Percentiles rank a stretch among this genome's conserved stretches.
Conservation (phyloP, 2,329 filamentous ascomycete species). For the Colletotrichum simmondsii region DNA sequence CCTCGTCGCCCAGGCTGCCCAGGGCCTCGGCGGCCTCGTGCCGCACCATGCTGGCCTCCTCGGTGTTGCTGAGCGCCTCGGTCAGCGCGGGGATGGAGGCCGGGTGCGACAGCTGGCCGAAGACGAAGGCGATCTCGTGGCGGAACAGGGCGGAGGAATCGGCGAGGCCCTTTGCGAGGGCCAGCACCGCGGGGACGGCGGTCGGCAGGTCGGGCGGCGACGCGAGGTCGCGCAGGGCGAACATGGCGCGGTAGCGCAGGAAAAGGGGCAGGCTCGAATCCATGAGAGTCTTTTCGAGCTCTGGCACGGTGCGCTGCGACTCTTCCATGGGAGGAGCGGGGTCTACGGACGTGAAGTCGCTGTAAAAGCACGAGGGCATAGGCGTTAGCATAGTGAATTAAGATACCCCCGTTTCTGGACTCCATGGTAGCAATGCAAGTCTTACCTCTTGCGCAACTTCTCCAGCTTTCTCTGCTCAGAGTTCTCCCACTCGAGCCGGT, state of each 20-base stretch:
- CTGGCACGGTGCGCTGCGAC: constrained; percentile 74
- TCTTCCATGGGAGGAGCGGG: constrained; percentile 90
- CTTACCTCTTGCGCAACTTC: constrained; percentile 83
- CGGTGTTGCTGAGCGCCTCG: constrained; percentile 78
- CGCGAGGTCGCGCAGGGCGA: constrained; percentile 92
- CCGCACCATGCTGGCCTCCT: constrained; percentile 95
- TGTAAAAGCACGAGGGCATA: constrained; percentile 51
- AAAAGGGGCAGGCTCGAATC: constrained; percentile 85
- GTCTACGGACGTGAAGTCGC: constrained; percentile 95
- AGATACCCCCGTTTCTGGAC: neutral
- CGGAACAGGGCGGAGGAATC: constrained; percentile 94
- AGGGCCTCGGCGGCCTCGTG: constrained; percentile 98
- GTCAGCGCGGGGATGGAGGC: constrained; percentile 94
- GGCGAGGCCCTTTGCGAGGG: constrained; percentile 84
- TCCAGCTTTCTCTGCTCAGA: constrained; percentile 77
- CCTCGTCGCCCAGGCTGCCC: constrained; percentile 91
- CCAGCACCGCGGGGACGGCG: constrained; percentile 85
- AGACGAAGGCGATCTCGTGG: constrained; percentile 98
- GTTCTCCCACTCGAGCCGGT: constrained; percentile 93
- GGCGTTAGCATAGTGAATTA: constrained; percentile 25
- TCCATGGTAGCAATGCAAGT: neutral
- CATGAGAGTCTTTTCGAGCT: constrained; percentile 81
- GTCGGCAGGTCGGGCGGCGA: constrained; percentile 93
- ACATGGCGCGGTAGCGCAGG: constrained; percentile 97
- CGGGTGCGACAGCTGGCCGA: constrained; percentile 94